phyloP scores from a whole-genome alignment of 768 basidiomycete species.

The Strobilomyces dryophilus region DNA sequence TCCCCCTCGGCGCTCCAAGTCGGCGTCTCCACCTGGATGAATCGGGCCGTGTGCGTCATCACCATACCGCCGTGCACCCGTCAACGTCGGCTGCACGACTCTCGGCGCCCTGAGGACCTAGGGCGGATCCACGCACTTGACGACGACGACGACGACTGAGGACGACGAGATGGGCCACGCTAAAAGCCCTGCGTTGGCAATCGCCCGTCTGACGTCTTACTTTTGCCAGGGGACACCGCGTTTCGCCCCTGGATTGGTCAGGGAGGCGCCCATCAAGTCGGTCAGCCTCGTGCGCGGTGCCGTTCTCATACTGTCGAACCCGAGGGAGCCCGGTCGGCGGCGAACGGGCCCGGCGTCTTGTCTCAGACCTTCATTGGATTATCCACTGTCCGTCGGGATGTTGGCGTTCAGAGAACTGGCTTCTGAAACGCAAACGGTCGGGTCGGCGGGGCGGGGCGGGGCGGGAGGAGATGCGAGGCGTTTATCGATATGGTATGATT shows the following conservation, averaged over 20 bases:
- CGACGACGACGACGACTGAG: not conserved
- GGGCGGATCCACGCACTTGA: conserved; percentile 1
- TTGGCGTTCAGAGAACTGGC: not conserved
- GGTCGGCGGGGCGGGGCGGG: no score
- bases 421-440: not conserved
- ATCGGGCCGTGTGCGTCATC: no score
- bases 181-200: not conserved
- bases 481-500: not conserved
- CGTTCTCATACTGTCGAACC: not conserved
- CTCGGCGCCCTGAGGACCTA: not conserved
- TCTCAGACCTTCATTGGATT: no score
- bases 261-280: not conserved
- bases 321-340: not conserved
- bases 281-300: no score
- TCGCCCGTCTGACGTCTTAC: not conserved
- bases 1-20: conserved; percentile 14
- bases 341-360: not conserved
- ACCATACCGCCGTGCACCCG: no score
- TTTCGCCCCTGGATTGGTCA: not conserved
- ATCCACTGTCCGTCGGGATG: not conserved
- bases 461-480: not conserved
- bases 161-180: no score
- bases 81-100: no score
- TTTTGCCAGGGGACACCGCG: not conserved
- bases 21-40: conserved; percentile 21